These are phyloP conservation scores for Xanthoconium purpureum DNA, from an alignment of 768 basidiomycete genomes.

Conservation along the genomic window DNA sequence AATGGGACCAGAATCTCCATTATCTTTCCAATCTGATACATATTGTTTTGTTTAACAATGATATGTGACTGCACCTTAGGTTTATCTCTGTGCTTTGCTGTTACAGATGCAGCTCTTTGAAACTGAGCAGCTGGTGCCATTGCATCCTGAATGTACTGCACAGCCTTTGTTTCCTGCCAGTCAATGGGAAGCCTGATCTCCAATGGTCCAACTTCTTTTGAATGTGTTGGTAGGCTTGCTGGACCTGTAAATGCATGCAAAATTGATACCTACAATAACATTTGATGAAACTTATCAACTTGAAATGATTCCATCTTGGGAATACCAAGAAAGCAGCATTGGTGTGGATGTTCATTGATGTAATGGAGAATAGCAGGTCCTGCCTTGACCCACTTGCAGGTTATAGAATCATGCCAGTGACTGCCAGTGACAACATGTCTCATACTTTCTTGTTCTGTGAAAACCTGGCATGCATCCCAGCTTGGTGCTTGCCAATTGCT, in stretches of 20 bases:
- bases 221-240: too few relatives aligned
- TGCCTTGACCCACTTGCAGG: not conserved
- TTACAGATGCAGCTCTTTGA: not conserved
- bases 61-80: not conserved
- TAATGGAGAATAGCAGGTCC: not conserved
- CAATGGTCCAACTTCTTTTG: too few relatives aligned
- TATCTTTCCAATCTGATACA: not conserved
- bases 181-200: too few relatives aligned
- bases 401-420: slow-evolving; percentile 5
- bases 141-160: too few relatives aligned
- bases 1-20: not conserved
- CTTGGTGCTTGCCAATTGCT: slow-evolving; percentile 33
- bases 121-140: not conserved
- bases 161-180: too few relatives aligned
- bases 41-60: not conserved
- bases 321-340: not conserved
- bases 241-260: too few relatives aligned
- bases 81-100: not conserved
- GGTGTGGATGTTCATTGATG: not conserved
- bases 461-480: slow-evolving; percentile 15
- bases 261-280: too few relatives aligned
- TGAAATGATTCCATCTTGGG: not conserved
- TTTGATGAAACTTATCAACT: not conserved
- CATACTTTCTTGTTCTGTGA: slow-evolving; percentile 5
- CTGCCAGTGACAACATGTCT: slow-evolving; percentile 18